Evolutionary conservation across 495 filamentous ascomycete species (phyloP).

Genomic region (Bathelium albidoporum): DNA sequence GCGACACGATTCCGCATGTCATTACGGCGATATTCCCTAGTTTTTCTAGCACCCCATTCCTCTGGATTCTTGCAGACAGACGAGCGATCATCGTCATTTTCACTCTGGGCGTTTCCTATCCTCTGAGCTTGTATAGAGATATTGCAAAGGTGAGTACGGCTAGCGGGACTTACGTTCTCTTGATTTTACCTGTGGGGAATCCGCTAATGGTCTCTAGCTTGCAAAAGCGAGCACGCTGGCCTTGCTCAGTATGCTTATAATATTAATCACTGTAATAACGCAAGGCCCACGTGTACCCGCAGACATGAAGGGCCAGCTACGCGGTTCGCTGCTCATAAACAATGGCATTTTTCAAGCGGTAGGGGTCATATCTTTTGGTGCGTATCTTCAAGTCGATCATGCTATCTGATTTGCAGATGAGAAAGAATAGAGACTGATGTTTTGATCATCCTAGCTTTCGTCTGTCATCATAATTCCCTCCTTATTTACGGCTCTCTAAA

Average conservation of each 20-base stretch:
- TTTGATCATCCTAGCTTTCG: slow-evolving; percentile 11
- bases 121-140: slow-evolving; percentile 84
- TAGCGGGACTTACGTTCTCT: background rate
- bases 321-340: slow-evolving; percentile 58
- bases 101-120: slow-evolving; percentile 78
- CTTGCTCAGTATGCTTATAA: slow-evolving; percentile 81
- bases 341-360: slow-evolving; percentile 87
- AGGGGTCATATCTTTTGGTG: slow-evolving; percentile 95
- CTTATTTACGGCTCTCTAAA: slow-evolving; percentile 94
- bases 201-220: slow-evolving; percentile 47
- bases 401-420: background rate
- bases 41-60: slow-evolving; percentile 57
- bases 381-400: slow-evolving; percentile 15
- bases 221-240: slow-evolving; percentile 91
- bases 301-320: slow-evolving; percentile 59
- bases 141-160: slow-evolving; percentile 72
- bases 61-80: slow-evolving; percentile 72
- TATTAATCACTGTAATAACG: slow-evolving; percentile 78
- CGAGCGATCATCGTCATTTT: slow-evolving; percentile 76
- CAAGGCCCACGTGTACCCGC: slow-evolving; percentile 64
- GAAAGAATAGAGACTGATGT: background rate
- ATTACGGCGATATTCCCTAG: slow-evolving; percentile 70
- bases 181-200: background rate
- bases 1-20: slow-evolving; percentile 90
- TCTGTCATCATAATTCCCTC: slow-evolving; percentile 75